Conservation (phyloP, 1,284 basidiomycete genomes). For the Macrocystidia cucumis region DNA sequence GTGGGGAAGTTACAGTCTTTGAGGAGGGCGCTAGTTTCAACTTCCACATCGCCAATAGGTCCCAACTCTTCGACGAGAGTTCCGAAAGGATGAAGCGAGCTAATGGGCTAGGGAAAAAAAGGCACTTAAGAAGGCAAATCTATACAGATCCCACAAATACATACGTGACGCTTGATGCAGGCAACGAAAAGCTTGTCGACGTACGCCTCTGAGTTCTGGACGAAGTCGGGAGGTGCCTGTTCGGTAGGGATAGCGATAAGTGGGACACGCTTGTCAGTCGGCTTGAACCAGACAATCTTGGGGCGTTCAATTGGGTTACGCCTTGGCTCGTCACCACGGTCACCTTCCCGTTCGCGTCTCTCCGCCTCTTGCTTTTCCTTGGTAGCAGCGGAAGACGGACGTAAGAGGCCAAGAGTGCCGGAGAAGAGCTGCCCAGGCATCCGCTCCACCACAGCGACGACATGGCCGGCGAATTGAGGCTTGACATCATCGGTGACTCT, state of each 20-base stretch:
- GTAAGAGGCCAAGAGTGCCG: conserved; percentile 90
- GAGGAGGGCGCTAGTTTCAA: conserved; percentile 93
- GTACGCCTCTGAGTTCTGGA: conserved; percentile 90
- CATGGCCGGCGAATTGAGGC: conserved; percentile 94
- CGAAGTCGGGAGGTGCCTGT: conserved; percentile 94
- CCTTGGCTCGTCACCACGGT: conserved; percentile 75
- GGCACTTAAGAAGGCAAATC: conserved; percentile 7
- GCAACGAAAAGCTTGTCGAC: conserved; percentile 92
- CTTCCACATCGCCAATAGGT: conserved; percentile 96
- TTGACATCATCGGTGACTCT: conserved; percentile 96
- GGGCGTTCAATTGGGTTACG: conserved; percentile 79
- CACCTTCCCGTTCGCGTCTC: conserved; percentile 91
- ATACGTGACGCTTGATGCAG: conserved; percentile 93
- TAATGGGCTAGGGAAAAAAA: conserved; percentile 58
- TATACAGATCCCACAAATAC: conserved; percentile 18
- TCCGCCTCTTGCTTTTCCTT: conserved; percentile 99
- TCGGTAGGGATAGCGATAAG: conserved; percentile 99
- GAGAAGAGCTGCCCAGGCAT: conserved; percentile 99
- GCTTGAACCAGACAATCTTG: conserved; percentile 99
- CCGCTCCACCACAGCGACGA: conserved; percentile 96
- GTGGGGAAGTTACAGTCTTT: conserved; percentile 99
- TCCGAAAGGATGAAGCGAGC: conserved; percentile 97
- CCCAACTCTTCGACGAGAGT: conserved; percentile 97
- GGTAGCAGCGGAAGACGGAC: conserved; percentile 95
- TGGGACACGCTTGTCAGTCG: conserved; percentile 98